Evolutionary conservation across 1,284 basidiomycete genomes (phyloP).

Genomic region (Boletellus dicymbophilus): DNA sequence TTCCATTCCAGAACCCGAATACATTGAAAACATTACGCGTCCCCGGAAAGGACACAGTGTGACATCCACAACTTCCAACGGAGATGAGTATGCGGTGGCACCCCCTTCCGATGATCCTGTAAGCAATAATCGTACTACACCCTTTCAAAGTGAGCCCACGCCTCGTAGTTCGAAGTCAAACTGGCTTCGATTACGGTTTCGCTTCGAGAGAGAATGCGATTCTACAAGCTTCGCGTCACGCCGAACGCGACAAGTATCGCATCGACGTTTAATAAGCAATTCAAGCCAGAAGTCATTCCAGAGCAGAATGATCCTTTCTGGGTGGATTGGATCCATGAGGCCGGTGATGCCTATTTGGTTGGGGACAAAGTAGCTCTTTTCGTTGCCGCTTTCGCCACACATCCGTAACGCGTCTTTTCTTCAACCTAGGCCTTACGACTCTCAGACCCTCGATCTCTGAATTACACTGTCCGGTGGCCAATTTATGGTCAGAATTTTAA

Average conservation of each 20-base stretch:
- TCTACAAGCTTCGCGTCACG: conserved; percentile 82
- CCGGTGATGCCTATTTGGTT: conserved; percentile 52
- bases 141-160: conserved; percentile 4
- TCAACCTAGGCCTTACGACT: conserved; percentile 66
- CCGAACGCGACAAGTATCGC: conserved; percentile 74
- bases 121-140: conserved; percentile 23
- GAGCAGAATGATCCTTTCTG: conserved; percentile 81
- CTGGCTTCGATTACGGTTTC: conserved; percentile 73
- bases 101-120: conserved; percentile 62
- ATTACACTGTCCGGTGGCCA: conserved; percentile 79
- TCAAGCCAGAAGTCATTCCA: conserved; percentile 78
- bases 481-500: conserved; percentile 80
- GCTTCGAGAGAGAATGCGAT: conserved; percentile 83
- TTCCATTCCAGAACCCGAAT: conserved; percentile 42
- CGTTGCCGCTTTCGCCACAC: conserved; percentile 4
- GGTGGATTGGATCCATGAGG: conserved; percentile 76
- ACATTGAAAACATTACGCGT: conserved; percentile 53
- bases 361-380: conserved; percentile 64
- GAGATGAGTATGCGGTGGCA: conserved; percentile 48
- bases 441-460: conserved; percentile 63
- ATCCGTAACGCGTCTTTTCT: conserved; percentile 11
- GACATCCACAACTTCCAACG: conserved; percentile 27
- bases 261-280: conserved; percentile 74
- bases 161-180: conserved; percentile 67
- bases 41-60: conserved; percentile 40